Evolutionary conservation across 108 stramenopile species (phyloP).

Genomic region (Pseudonitzschia delicatissima): DNA sequence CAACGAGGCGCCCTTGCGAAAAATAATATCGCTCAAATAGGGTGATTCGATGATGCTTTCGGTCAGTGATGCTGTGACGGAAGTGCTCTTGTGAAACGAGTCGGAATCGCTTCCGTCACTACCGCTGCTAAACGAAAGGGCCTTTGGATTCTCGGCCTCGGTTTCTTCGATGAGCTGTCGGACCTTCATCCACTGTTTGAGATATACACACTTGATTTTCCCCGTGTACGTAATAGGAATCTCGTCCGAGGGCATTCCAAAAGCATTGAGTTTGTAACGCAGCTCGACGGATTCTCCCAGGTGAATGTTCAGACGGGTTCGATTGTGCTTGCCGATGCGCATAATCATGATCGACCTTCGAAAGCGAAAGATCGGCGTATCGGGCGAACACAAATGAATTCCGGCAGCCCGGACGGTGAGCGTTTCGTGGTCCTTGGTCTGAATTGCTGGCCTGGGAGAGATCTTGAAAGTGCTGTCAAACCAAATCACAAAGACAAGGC

Average conservation of each 20-base stretch:
- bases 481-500: constrained; percentile 10
- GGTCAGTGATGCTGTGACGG: background rate
- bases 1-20: background rate
- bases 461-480: background rate
- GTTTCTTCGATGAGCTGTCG: constrained; percentile 4
- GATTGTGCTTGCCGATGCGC: constrained; percentile 1
- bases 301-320: background rate
- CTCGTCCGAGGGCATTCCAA: constrained; percentile 23
- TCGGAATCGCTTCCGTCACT: background rate
- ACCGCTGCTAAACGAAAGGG: background rate
- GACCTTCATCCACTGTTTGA: constrained; percentile 20
- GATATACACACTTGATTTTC: constrained; percentile 11
- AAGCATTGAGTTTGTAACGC: constrained; percentile 13
- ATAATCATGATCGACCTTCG: background rate
- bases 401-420: background rate
- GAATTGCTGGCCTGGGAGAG: too few relatives aligned
- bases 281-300: constrained; percentile 5
- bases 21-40: constrained; percentile 7
- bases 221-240: constrained; percentile 20
- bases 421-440: background rate
- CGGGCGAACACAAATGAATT: constrained; percentile 8
- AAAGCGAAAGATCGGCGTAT: constrained; percentile 12
- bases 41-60: constrained; percentile 2
- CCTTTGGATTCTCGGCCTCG: background rate
- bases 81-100: background rate